phyloP scores from a whole-genome alignment of 768 basidiomycete species.

The Calocybe indica region DNA sequence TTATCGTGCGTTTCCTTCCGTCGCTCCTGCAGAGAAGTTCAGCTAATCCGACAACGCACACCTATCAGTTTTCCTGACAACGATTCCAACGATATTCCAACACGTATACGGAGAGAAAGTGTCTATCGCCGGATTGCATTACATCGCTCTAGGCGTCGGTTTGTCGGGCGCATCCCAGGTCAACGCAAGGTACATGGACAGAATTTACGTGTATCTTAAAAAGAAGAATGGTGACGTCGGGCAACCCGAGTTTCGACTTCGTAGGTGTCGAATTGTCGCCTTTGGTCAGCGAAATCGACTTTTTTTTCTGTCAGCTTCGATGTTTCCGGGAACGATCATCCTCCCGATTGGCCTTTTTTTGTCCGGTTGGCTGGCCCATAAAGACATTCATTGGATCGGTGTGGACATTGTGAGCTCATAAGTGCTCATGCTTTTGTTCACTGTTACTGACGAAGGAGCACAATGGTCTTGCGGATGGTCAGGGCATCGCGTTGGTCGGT shows the following conservation, averaged over 20 bases:
- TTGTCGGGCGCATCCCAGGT: slow-evolving; percentile 44
- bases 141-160: slow-evolving; percentile 66
- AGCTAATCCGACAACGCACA: too few species aligned
- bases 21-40: not conserved
- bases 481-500: slow-evolving; percentile 57
- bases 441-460: not conserved
- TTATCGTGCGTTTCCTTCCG: slow-evolving; percentile 38
- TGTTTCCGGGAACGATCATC: slow-evolving; percentile 51
- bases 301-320: slow-evolving; percentile 35
- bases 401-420: slow-evolving; percentile 52
- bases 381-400: slow-evolving; percentile 60
- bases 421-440: not conserved
- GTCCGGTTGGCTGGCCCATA: slow-evolving; percentile 63
- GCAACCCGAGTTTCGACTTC: slow-evolving; percentile 45
- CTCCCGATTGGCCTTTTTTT: slow-evolving; percentile 67
- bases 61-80: slow-evolving; percentile 59
- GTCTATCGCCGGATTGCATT: slow-evolving; percentile 64
- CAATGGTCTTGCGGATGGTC: not conserved
- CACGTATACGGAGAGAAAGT: slow-evolving; percentile 45
- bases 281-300: not conserved
- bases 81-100: slow-evolving; percentile 53
- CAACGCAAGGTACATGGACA: slow-evolving; percentile 54
- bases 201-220: slow-evolving; percentile 43
- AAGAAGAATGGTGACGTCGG: slow-evolving; percentile 40
- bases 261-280: slow-evolving; percentile 20